Base-by-base conservation (phyloP, 2,329 filamentous ascomycete species). In the Trichoderma lentiforme region DNA sequence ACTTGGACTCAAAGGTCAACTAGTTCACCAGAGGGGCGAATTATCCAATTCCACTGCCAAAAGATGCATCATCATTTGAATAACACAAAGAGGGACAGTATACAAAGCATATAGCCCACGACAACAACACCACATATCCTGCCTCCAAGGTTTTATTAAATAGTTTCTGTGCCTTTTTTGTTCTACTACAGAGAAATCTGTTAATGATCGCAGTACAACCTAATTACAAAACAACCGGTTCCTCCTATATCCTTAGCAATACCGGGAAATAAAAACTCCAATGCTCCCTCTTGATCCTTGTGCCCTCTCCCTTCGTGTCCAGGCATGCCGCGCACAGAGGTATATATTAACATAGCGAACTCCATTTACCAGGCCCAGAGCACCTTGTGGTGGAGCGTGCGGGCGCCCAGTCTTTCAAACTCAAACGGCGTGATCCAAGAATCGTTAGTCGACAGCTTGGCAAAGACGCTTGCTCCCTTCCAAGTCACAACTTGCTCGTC, bases 381-480 rank as follows among this genome's bases (percentile, higher is more conserved):
- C 70, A 90, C 88, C 86, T 97, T 97, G 82, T 96, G 93, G 75
- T 94, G 93, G 80, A 99, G 83, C 72, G 95, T 87, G 78, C 96
- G 88, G 73, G 90, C 88, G 3, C 95, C 95, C 69, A 98, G 80
- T 72, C 93, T 89, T 83, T 98, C 94, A 82, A 95, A 98, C 85
- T 98, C 95, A 77, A 92, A 86, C 61, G 90, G 89, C 15, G 91
- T 92, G 78, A 98, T 93, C 96, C 96, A 99, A 77, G 92, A 96
- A 81, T 99, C 96, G 82, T 98, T 98, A 18, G 94, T 95, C 60
- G 91, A 89, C 76, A 98, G 84, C 83, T 97, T 94, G 3, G 94
- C 95, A 85, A 98, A 99, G 18, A 99, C 95, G 79, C 94, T 97
- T 0, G 93, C 96, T 4, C 96, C 96, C 86, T 99, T 99, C 96